Percentiles rank a stretch among this genome's conserved stretches.
Evolutionary conservation across 805 yeast species (phyloP).

Genomic region (Spathaspora hagerdaliae): DNA sequence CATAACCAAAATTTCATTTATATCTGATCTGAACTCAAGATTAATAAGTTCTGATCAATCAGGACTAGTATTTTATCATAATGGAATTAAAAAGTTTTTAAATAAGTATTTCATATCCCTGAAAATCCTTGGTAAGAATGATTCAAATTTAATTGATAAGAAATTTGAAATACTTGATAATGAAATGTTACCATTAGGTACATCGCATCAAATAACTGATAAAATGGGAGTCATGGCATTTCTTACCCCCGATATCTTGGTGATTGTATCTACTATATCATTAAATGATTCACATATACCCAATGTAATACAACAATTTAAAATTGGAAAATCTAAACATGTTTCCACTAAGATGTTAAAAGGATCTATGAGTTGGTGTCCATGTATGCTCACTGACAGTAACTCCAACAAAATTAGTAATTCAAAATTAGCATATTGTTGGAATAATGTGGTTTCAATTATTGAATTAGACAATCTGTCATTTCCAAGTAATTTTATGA

Average conservation of each 20-base stretch:
- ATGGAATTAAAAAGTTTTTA: conserved; percentile 54
- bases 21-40: conserved; percentile 24
- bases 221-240: conserved; percentile 56
- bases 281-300: conserved; percentile 32
- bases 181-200: conserved; percentile 58
- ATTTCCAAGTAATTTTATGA: conserved; percentile 24
- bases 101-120: conserved; percentile 46
- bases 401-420: conserved; percentile 10
- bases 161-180: conserved; percentile 25
- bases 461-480: conserved; percentile 44
- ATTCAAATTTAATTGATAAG: conserved; percentile 13
- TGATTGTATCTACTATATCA: conserved; percentile 48
- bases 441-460: conserved; percentile 59
- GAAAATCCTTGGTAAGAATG: conserved; percentile 48
- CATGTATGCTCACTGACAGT: conserved; percentile 27
- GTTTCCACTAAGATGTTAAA: conserved; percentile 4
- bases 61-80: conserved; percentile 56
- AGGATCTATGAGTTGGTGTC: conserved; percentile 53
- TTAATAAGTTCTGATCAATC: conserved; percentile 30
- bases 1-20: conserved; percentile 22
- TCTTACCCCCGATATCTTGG: conserved; percentile 47
- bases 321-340: conserved; percentile 44
- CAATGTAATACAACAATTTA: conserved; percentile 46
- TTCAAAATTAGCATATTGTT: conserved; percentile 60
- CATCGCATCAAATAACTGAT: conserved; percentile 52